These are phyloP conservation scores for Blastomyces parvus DNA, from an alignment of 2,329 filamentous ascomycete genomes.

Conservation along the genomic window DNA sequence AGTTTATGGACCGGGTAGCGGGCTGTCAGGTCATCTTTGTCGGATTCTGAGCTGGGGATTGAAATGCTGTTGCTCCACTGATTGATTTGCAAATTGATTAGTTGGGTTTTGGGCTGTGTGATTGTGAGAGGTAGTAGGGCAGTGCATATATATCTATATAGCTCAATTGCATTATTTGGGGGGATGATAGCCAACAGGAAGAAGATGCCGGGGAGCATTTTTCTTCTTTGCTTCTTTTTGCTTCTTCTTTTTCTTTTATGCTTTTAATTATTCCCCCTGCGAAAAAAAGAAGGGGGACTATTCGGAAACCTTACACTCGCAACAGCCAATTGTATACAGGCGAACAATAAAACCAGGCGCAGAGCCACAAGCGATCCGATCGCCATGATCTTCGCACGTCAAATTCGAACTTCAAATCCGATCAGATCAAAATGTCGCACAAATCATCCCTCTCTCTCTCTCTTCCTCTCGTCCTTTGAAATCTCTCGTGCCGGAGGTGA, in stretches of 20 bases:
- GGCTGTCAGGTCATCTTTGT: slow-evolving; percentile 14
- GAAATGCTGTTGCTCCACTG: slow-evolving; percentile 3
- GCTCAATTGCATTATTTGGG: background rate
- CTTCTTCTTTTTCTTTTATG: background rate
- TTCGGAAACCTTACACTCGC: background rate
- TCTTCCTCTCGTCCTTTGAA: background rate
- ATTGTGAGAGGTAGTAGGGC: background rate
- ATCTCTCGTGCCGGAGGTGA: background rate
- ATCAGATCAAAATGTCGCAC: background rate
- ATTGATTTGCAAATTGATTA: slow-evolving; percentile 1
- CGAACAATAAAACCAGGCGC: background rate
- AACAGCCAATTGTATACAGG: background rate
- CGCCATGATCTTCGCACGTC: background rate
- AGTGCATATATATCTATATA: background rate
- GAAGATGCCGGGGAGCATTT: background rate
- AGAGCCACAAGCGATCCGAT: background rate
- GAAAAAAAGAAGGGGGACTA: background rate
- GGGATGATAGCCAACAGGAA: background rate
- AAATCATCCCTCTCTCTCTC: background rate
- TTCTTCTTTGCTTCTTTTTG: background rate
- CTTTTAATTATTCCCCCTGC: background rate
- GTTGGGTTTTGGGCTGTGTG: background rate
- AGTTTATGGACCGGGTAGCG: slow-evolving; percentile 44
- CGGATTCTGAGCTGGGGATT: background rate
- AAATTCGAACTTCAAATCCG: background rate